A percentile compares a stretch with the other conserved stretches of the same genome.
Evolutionary conservation across 306 rosid species (phyloP).

Genomic region (Prunus salicina): DNA sequence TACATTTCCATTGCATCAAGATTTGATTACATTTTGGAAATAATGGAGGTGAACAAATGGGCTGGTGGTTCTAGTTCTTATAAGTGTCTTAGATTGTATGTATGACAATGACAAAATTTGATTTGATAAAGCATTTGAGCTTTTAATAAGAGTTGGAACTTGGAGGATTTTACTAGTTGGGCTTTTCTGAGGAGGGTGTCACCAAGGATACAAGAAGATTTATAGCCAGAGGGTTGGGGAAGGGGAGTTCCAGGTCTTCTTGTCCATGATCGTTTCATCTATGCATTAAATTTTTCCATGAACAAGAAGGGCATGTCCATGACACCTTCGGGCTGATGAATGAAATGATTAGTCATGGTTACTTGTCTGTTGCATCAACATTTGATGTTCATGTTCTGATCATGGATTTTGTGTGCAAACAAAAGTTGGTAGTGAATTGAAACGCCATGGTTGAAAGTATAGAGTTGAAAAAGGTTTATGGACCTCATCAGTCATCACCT

Average conservation of each 20-base stretch:
- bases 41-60: not conserved
- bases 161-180: not conserved
- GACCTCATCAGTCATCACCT: not conserved
- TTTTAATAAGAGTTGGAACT: not conserved
- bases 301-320: not conserved
- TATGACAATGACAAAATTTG: not conserved
- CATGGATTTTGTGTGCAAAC: not conserved
- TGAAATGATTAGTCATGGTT: not conserved
- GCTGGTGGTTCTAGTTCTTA: not conserved
- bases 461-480: not conserved
- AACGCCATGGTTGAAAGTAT: not conserved
- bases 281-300: not conserved
- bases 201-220: not conserved
- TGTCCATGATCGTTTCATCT: not conserved
- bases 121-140: not conserved
- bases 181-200: not conserved
- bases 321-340: not conserved
- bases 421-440: not conserved
- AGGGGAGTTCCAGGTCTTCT: not conserved
- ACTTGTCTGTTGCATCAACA: not conserved
- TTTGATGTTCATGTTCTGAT: not conserved
- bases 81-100: not conserved
- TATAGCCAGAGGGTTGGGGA: not conserved
- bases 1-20: not conserved
- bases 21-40: not conserved